Base-by-base conservation (phyloP, 2,329 filamentous ascomycete species). In the Orbilia javanica region DNA sequence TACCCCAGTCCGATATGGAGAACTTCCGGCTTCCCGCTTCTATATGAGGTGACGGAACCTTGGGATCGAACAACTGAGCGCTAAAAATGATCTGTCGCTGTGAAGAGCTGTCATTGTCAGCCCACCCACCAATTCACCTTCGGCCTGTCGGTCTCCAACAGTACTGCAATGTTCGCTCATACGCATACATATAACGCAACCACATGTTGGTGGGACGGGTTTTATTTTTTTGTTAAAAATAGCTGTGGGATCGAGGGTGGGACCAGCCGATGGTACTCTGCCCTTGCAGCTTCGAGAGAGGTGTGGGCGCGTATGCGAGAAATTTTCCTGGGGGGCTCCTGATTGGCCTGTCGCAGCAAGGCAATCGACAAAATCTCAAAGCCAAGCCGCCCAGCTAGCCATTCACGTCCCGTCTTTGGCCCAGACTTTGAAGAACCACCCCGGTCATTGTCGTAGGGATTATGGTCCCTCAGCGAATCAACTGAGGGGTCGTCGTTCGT, bases 241-340 rank as follows among this genome's bases (percentile, higher is more conserved):
- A 77, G 73, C 46, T 55, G 22, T 57, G 70, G 48, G 25, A 52
- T 63, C 55, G 25, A 57, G 22, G 67, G 44, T 63, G 55, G 52
- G 64, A 50, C 55, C 39, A 20, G 39, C 31, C 20, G 48, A 44
- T 50, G 46, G 46, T 7, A 27, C 46, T 57, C 39, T 72, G 74
- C 74, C 74, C 74, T 78, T 67, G 70, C 70, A 74, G 64, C 13
- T 44, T 67, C 20, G 15, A 55, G 63, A 72, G 46, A 62, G 74
- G 74, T 78, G 74, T 78, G 74, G 74, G 74, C 74, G 74, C 67
- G 48, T 78, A 72, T 65, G 66, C 60, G 66, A 34, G 66, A 71
- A 67, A 78, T 67, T 25, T 66, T 22, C 57, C 50, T 55, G 34
- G 60, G 13, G 44, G 27, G 15, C 8, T 15, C 55, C 18, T 78